These are phyloP conservation scores for Debaryomyces udenii DNA, from an alignment of 1,139 yeast species.

Conservation along the genomic window DNA sequence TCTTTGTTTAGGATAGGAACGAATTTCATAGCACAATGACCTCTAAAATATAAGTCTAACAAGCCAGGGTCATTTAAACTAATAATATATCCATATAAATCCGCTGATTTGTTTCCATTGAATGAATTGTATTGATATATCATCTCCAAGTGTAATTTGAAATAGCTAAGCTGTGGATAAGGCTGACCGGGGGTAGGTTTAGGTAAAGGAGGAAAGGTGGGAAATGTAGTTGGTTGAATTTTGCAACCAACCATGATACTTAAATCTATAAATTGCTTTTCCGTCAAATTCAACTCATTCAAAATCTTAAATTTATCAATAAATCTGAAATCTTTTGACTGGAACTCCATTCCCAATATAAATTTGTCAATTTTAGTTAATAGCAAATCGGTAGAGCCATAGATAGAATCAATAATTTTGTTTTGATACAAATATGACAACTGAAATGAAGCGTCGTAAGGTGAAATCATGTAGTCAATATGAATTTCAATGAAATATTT, in stretches of 20 bases:
- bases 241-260: slow-evolving; percentile 79
- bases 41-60: slow-evolving; percentile 41
- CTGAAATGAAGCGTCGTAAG: slow-evolving; percentile 83
- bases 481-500: slow-evolving; percentile 57
- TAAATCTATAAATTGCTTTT: slow-evolving; percentile 73
- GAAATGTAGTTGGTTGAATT: slow-evolving; percentile 68
- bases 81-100: slow-evolving; percentile 40
- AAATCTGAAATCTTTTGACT: slow-evolving; percentile 63
- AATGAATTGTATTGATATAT: slow-evolving; percentile 41
- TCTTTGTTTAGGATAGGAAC: slow-evolving; percentile 71
- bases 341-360: slow-evolving; percentile 72
- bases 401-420: slow-evolving; percentile 69
- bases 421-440: slow-evolving; percentile 66
- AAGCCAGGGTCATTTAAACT: slow-evolving; percentile 42
- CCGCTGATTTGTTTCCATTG: slow-evolving; percentile 29
- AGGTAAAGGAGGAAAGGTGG: slow-evolving; percentile 56
- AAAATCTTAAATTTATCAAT: slow-evolving; percentile 64
- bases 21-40: slow-evolving; percentile 44
- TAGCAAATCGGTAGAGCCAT: slow-evolving; percentile 81
- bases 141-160: slow-evolving; percentile 47
- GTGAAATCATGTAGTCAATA: slow-evolving; percentile 75
- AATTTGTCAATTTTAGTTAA: slow-evolving; percentile 69
- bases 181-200: slow-evolving; percentile 48
- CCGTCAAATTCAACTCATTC: slow-evolving; percentile 59
- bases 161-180: slow-evolving; percentile 46